Evolutionary conservation across 805 yeast genomes (phyloP).

Genomic region (Citeromyces matritensis): DNA sequence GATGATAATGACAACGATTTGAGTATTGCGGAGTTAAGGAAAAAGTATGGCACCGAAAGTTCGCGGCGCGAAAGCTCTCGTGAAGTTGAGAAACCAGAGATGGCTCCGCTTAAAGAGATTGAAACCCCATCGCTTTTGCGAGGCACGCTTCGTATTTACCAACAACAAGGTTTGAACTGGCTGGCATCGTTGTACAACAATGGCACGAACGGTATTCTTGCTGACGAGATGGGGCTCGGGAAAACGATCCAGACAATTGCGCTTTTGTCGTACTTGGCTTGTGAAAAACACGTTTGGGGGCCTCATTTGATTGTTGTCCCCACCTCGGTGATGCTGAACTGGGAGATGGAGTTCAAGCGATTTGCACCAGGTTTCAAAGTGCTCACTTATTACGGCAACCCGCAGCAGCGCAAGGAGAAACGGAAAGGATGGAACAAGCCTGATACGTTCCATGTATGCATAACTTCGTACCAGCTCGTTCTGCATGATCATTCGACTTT

Average conservation of each 20-base stretch:
- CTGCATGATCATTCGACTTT: constrained; percentile 94
- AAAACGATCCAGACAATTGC: constrained; percentile 95
- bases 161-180: constrained; percentile 96
- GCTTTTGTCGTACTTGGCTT: constrained; percentile 73
- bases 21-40: constrained; percentile 37
- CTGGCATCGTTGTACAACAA: constrained; percentile 84
- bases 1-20: constrained; percentile 16
- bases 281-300: constrained; percentile 93
- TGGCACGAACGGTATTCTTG: constrained; percentile 89
- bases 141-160: constrained; percentile 81
- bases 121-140: constrained; percentile 64
- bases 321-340: constrained; percentile 89
- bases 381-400: constrained; percentile 90
- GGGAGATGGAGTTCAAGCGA: constrained; percentile 99
- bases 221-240: constrained; percentile 98
- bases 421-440: constrained; percentile 97
- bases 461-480: constrained; percentile 94
- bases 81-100: constrained; percentile 17
- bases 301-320: constrained; percentile 97
- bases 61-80: constrained; percentile 7
- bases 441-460: constrained; percentile 91
- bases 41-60: constrained; percentile 25
- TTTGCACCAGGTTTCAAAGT: constrained; percentile 98
- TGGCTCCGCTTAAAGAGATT: constrained; percentile 45
- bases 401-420: constrained; percentile 90